Base-by-base conservation (phyloP, 208 protist genomes). In the Wallacemonas sp. region DNA sequence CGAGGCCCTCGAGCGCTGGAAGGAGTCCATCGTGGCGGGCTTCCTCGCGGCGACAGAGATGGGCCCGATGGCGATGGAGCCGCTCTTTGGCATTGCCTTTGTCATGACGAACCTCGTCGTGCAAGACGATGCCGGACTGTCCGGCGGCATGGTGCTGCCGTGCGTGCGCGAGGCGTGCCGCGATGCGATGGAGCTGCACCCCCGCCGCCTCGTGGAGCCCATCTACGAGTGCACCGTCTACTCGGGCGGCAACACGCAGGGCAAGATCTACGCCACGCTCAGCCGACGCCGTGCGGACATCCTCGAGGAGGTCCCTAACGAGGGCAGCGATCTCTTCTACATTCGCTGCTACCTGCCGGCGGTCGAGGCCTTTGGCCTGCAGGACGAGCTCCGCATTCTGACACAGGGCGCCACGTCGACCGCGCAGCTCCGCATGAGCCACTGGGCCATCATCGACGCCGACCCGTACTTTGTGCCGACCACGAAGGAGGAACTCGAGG, bases 31-130 rank as follows among this genome's bases (percentile, higher is more conserved):
- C 33, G 77, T 97, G 7, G 84, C 86, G 4, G 98, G 98, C 1
- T 99, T 99, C 66, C 97, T 99, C 78, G 74, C 98, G 3, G 98
- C 97, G 0, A 84, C 88, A 14, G 69, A 84, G 52, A 84, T 73
- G 41, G 99, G 99, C 12, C 98, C 99, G 28, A 89, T 99, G 69
- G 99, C 98, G 79, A 95, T 98, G 65, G 98, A 99, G 78, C 98
- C 98, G 2, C 82, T 99, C 79, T 89, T 76, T 25, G 98, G 97
- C 25, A 77, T 99, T 18, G 84, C 81, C 18, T 94, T 97, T 65
- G 64, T 94, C 18, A 77, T 97, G 22, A 93, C 88, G 3, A 78
- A 92, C 63, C 33, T 94, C 25, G 44, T 52, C 26, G 65, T 94
- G 26, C 72, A 87, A 32, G 67, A 70, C 18, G 66, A 75, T 14